Base-by-base conservation (phyloP, 2,329 filamentous ascomycete species). In the Sporothrix curviconia region DNA sequence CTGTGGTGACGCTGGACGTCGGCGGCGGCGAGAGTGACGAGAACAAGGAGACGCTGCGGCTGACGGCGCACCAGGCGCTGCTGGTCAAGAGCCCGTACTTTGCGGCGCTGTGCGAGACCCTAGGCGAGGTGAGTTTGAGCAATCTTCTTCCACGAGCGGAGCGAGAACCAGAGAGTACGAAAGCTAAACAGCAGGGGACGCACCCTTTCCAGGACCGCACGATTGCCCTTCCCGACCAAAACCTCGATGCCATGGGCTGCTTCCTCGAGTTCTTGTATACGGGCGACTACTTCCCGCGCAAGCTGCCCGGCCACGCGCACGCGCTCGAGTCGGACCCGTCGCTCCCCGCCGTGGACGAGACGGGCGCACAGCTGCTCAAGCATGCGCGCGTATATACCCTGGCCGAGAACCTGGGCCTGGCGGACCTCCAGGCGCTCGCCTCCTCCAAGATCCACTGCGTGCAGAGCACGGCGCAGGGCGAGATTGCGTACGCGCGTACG, bases 371-470 rank as follows among this genome's bases (percentile, higher is more conserved):
- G 68, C 84, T 96, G 17, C 83, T 96, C 60, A 90, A 89, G 67
- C 92, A 96, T 70, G 92, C 92, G 22, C 87, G 88, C 62, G 82
- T 96, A 62, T 96, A 96, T 76, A 96, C 90, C 0, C 78, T 96
- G 24, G 91, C 90, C 24, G 87, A 91, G 66, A 90, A 87, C 72
- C 85, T 94, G 60, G 81, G 83, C 40, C 74, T 90, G 49, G 73
- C 77, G 0, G 76, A 76, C 9, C 83, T 96, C 61, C 89, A 89
- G 71, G 82, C 78, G 17, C 83, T 96, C 28, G 87, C 91, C 2
- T 89, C 89, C 69, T 85, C 83, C 69, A 96, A 96, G 78, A 96
- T 96, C 66, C 90, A 96, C 76, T 89, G 89, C 70, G 88, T 95
- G 66, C 87, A 91, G 68, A 90, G 87, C 44, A 95, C 89, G 0